phyloP scores from a whole-genome alignment of 371 early-diverging fungal genomes.

The Batrachochytrium dendrobatidis region DNA sequence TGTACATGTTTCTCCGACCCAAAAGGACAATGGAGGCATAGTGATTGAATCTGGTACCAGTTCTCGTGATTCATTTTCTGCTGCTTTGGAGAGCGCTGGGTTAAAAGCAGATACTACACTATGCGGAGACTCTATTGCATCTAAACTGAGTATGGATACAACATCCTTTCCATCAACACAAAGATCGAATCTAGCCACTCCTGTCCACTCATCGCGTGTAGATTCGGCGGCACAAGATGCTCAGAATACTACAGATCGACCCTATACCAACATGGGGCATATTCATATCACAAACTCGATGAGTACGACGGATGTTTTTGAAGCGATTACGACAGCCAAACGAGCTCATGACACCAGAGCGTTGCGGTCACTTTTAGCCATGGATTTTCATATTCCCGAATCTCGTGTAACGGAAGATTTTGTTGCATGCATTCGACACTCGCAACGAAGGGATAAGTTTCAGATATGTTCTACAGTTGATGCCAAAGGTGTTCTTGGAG shows the following conservation, averaged over 20 bases:
- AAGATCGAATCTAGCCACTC: background rate
- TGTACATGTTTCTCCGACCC: background rate
- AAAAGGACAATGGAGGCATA: no score
- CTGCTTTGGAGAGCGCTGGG: background rate
- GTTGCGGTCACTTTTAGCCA: background rate
- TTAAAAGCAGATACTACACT: no score
- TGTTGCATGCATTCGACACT: slow-evolving; percentile 11
- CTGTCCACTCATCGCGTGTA: no score
- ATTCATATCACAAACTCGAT: background rate
- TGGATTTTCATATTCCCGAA: slow-evolving; percentile 3
- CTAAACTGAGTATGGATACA: no score
- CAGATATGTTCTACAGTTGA: no score
- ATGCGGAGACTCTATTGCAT: no score
- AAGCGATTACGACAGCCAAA: background rate
- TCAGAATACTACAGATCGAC: background rate
- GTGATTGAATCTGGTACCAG: no score
- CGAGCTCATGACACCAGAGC: background rate
- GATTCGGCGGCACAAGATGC: background rate
- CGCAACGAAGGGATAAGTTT: no score
- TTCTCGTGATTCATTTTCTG: no score
- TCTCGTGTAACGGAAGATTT: slow-evolving; percentile 17
- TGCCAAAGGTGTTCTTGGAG: no score
- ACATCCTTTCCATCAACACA: no score
- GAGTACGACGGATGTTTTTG: background rate
- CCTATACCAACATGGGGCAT: background rate